Evolutionary conservation across 2,329 filamentous ascomycete species (phyloP).

Genomic region (Dendrostoma leiphaemia): DNA sequence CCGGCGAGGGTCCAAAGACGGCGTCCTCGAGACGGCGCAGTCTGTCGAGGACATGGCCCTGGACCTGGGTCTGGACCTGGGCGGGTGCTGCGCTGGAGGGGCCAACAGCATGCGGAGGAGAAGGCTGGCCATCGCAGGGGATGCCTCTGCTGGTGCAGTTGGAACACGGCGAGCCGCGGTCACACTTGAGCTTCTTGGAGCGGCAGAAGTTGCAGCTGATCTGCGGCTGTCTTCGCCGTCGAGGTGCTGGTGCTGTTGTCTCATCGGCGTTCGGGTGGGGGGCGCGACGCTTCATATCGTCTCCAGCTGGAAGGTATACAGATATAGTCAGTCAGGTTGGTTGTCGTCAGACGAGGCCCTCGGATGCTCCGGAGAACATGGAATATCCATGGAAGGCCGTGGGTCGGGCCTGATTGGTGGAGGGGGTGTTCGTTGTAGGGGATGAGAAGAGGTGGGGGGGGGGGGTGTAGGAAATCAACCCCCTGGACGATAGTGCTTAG

Average conservation of each 20-base stretch:
- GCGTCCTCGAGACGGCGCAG: conserved; percentile 27
- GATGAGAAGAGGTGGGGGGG: too few relatives aligned
- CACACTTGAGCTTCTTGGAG: conserved; percentile 32
- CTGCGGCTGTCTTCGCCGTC: conserved; percentile 27
- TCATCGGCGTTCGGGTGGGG: not conserved
- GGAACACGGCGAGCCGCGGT: conserved; percentile 27
- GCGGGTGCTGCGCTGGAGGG: not conserved
- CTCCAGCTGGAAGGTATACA: too few relatives aligned
- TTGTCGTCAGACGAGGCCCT: not conserved
- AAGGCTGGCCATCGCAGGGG: conserved; percentile 23
- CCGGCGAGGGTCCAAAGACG: conserved; percentile 20
- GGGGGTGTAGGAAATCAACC: too few relatives aligned
- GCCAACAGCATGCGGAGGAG: too few relatives aligned
- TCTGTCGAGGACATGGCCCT: conserved; percentile 26
- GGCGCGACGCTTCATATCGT: conserved; percentile 9
- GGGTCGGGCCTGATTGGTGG: too few relatives aligned
- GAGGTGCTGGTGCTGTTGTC: not conserved
- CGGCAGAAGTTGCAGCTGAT: conserved; percentile 32
- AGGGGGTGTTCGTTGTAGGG: too few relatives aligned
- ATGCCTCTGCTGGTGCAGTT: conserved; percentile 27
- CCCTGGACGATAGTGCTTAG: too few relatives aligned
- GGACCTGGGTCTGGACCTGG: too few relatives aligned
- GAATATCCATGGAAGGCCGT: too few relatives aligned
- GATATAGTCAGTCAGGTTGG: not conserved
- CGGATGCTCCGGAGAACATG: conserved; percentile 5